Percentiles rank a stretch among this genome's conserved stretches.
These are phyloP conservation scores for Helotiales sp. DNA, from an alignment of 2,329 filamentous ascomycete species.

Conservation along the genomic window DNA sequence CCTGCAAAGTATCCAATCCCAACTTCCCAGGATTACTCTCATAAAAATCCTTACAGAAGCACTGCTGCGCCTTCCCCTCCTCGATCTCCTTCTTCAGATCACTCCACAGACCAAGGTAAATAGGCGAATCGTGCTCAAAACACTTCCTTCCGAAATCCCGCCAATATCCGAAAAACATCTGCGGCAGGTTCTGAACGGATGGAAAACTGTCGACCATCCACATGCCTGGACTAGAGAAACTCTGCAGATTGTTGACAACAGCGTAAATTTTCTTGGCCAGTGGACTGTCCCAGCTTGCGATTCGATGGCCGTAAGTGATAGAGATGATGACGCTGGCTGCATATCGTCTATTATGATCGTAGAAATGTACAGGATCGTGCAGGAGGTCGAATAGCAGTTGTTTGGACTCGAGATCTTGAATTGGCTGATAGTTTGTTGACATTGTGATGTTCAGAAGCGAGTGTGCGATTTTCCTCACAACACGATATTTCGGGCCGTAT, in stretches of 20 bases:
- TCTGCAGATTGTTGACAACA: slow-evolving; percentile 45
- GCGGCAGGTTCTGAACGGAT: slow-evolving; percentile 15
- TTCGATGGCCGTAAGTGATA: slow-evolving; percentile 47
- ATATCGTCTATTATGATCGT: slow-evolving; percentile 49
- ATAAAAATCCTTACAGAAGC: slow-evolving; percentile 27
- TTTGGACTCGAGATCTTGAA: slow-evolving; percentile 44
- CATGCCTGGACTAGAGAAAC: slow-evolving; percentile 46
- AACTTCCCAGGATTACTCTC: slow-evolving; percentile 23
- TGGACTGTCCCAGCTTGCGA: slow-evolving; percentile 45
- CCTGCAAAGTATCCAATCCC: slow-evolving; percentile 35
- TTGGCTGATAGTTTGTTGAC: slow-evolving; percentile 37
- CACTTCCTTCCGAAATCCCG: slow-evolving; percentile 19
- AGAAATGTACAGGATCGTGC: slow-evolving; percentile 45
- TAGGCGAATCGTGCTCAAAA: slow-evolving; percentile 24
- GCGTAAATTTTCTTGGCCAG: slow-evolving; percentile 44
- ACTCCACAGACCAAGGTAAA: slow-evolving; percentile 20
- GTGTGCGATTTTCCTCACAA: slow-evolving; percentile 40
- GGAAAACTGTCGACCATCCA: slow-evolving; percentile 27
- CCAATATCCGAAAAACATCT: slow-evolving; percentile 21
- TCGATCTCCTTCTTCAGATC: slow-evolving; percentile 25
- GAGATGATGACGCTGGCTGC: slow-evolving; percentile 50
- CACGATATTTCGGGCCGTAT: slow-evolving; percentile 39
- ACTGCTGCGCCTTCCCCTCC: slow-evolving; percentile 19
- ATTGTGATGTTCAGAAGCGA: slow-evolving; percentile 37
- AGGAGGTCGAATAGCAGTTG: slow-evolving; percentile 45